These are phyloP conservation scores for Exophiala mesophila DNA, from an alignment of 2,329 filamentous ascomycete species.

Conservation along the genomic window DNA sequence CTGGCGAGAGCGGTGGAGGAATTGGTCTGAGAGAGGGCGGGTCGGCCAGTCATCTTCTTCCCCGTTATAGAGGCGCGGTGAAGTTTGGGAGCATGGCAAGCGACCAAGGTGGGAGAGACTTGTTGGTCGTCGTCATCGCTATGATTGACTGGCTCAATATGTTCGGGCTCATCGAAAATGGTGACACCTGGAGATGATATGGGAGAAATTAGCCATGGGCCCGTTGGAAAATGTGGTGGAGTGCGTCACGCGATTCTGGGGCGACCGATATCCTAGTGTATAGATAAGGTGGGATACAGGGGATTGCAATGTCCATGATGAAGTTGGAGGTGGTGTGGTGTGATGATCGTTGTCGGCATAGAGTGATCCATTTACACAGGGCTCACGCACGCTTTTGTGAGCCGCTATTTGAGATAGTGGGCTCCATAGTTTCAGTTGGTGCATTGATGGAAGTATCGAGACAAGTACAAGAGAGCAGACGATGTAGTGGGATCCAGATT, in stretches of 20 bases:
- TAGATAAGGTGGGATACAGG: no score
- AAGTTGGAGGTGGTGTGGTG: no score
- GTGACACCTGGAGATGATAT: constrained; percentile 23
- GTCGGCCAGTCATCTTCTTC: constrained; percentile 27
- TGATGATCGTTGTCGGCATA: no score
- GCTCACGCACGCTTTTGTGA: neutral
- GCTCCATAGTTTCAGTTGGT: neutral
- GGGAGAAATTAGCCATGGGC: constrained; percentile 3
- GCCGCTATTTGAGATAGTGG: neutral
- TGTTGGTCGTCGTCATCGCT: constrained; percentile 12
- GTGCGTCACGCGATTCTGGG: no score
- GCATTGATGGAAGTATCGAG: constrained; percentile 5
- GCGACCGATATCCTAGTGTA: no score
- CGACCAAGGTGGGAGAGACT: constrained; percentile 18
- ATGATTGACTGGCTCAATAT: constrained; percentile 18
- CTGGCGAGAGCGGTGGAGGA: constrained; percentile 18
- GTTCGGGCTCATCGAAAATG: constrained; percentile 28
- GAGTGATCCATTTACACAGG: no score
- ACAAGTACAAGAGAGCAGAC: neutral
- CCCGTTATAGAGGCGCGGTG: constrained; percentile 28
- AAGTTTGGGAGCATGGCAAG: constrained; percentile 14
- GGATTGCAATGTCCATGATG: no score
- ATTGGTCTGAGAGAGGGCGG: constrained; percentile 11
- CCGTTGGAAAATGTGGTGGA: no score
- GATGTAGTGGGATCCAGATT: no score